Conservation (phyloP, 306 rosid species). For the Alnus rubra region DNA sequence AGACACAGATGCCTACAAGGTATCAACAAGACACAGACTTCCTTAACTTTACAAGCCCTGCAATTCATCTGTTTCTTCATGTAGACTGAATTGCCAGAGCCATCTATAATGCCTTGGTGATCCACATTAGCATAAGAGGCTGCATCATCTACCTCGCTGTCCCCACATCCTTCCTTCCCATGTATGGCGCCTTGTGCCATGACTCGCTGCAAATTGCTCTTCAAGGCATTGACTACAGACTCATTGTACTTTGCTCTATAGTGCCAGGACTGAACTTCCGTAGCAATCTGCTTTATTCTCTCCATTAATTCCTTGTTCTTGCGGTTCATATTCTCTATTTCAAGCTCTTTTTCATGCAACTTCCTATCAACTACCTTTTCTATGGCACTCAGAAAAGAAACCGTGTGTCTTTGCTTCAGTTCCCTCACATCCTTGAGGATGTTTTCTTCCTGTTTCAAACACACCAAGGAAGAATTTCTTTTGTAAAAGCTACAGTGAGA, state of each 20-base stretch:
- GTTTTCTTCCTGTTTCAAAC: constrained; percentile 34
- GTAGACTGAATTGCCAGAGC: constrained; percentile 11
- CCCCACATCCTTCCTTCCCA: constrained; percentile 36
- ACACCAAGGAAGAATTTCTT: background rate
- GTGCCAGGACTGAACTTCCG: constrained; percentile 38
- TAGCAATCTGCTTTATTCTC: constrained; percentile 30
- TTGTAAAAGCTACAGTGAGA: background rate
- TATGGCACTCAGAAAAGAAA: constrained; percentile 31
- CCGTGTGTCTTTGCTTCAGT: constrained; percentile 34
- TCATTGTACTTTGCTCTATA: constrained; percentile 37
- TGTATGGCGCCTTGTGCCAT: constrained; percentile 27
- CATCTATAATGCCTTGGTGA: background rate
- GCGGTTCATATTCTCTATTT: constrained; percentile 29
- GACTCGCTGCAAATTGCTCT: constrained; percentile 33
- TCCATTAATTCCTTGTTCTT: constrained; percentile 37
- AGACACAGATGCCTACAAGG: constrained; percentile 43
- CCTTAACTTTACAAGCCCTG: constrained; percentile 34
- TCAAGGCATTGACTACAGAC: constrained; percentile 26
- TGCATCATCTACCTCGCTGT: constrained; percentile 37
- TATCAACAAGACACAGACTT: constrained; percentile 31
- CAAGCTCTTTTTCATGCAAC: constrained; percentile 31
- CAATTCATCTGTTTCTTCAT: constrained; percentile 18
- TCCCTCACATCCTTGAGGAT: constrained; percentile 33
- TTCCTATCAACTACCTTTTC: constrained; percentile 33
- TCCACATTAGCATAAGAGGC: constrained; percentile 25